These are phyloP conservation scores for Acacia concinna DNA, from an alignment of 331 rosid genomes.

Conservation along the genomic window DNA sequence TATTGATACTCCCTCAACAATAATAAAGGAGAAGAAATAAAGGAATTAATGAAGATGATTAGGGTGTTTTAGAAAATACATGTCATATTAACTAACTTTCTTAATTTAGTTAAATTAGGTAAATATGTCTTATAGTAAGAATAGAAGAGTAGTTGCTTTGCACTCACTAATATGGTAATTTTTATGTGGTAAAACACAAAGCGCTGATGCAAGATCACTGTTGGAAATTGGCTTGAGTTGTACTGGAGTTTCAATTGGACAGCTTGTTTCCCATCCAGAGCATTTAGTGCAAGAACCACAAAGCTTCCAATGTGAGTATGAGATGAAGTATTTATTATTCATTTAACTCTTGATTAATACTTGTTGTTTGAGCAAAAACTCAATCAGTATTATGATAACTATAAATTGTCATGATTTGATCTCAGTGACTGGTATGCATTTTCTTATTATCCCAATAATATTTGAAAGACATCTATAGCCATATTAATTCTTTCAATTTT, in stretches of 20 bases:
- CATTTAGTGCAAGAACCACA: conserved; percentile 53
- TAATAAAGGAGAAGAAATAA: no score
- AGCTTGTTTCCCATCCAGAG: conserved; percentile 50
- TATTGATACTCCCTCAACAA: no score
- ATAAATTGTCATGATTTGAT: not conserved
- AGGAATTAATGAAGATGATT: no score
- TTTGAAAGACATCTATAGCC: not conserved
- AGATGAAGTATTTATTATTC: not conserved
- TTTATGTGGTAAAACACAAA: conserved; percentile 31
- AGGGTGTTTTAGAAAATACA: no score
- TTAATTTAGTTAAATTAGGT: no score
- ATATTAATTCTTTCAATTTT: not conserved
- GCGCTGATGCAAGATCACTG: conserved; percentile 41
- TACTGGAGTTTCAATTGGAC: conserved; percentile 57
- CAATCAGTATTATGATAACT: not conserved
- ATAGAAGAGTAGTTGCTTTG: not conserved
- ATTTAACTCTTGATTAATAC: not conserved
- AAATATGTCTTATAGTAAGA: no score
- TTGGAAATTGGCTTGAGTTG: conserved; percentile 79
- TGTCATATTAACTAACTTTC: no score
- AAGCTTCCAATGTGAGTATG: conserved; percentile 55
- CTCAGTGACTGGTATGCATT: not conserved
- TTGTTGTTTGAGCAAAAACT: not conserved
- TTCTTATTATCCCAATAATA: not conserved
- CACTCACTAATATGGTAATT: not conserved